phyloP scores from a whole-genome alignment of 768 basidiomycete genomes.

The Lactarius pseudohatsudake region DNA sequence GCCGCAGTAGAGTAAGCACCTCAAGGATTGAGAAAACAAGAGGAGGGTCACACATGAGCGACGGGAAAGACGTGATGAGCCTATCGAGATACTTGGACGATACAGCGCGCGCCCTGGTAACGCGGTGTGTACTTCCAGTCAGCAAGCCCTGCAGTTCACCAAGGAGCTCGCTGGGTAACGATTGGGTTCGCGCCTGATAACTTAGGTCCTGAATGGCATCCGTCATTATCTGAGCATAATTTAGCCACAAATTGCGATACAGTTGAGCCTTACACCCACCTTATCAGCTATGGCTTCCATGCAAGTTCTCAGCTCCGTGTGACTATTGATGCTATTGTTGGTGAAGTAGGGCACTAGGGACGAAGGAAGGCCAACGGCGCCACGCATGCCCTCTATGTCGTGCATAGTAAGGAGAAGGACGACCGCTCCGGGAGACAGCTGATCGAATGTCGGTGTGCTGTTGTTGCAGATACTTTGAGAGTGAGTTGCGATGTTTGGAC shows the following conservation, averaged over 20 bases:
- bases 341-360: conserved; percentile 84
- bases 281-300: conserved; percentile 89
- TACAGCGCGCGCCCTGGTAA: conserved; percentile 76
- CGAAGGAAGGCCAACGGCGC: conserved; percentile 74
- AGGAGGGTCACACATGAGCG: conserved; percentile 86
- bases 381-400: conserved; percentile 85
- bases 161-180: conserved; percentile 65
- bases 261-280: conserved; percentile 42
- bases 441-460: conserved; percentile 68
- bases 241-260: not conserved
- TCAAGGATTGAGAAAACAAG: conserved; percentile 90
- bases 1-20: conserved; percentile 82
- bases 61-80: conserved; percentile 88
- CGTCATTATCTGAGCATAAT: conserved; percentile 63
- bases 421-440: conserved; percentile 77
- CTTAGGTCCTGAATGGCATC: conserved; percentile 73
- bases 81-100: conserved; percentile 82
- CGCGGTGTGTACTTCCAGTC: conserved; percentile 76
- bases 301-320: conserved; percentile 62
- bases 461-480: conserved; percentile 65
- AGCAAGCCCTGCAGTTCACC: conserved; percentile 75
- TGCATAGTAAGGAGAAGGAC: conserved; percentile 84
- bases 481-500: conserved; percentile 58
- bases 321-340: conserved; percentile 80
- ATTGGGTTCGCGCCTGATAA: conserved; percentile 73